Evolutionary conservation across 257 asterid species (phyloP), one percentile per base, ranked within the genome.

Genomic region (Vinca minor): DNA sequence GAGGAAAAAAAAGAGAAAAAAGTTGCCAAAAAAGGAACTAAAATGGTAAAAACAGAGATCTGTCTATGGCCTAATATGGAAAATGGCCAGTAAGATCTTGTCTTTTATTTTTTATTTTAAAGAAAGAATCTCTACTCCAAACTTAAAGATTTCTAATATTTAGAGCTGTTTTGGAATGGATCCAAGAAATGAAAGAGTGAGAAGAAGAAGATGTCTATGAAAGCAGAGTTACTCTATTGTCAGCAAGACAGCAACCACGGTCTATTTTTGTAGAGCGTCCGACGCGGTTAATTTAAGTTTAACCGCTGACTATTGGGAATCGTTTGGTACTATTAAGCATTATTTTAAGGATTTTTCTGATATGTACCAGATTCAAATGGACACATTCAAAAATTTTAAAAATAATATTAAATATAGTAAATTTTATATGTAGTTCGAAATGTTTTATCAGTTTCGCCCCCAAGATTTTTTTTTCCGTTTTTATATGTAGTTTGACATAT

Each of bases 211-310:
- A 28, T 13, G n/a, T 54, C 39, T 28, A 15, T 17, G 4, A 28
- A n/a, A n/a, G n/a, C n/a, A n/a, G n/a, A n/a, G n/a, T n/a, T n/a
- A n/a, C n/a, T n/a, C n/a, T n/a, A n/a, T n/a, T n/a, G n/a, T n/a
- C n/a, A n/a, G n/a, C n/a, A n/a, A n/a, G n/a, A n/a, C n/a, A n/a
- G n/a, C n/a, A n/a, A n/a, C n/a, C n/a, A n/a, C n/a, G n/a, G n/a
- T n/a, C n/a, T n/a, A n/a, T 14, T 54, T 26, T 29, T 54, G 36
- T 28, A 55, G 60, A 29, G 38, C 4, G 5, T 15, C 5, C 11
- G 60, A 55, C 60, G 60, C 60, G 60, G 60, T 55, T 29, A 55
- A 55, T 55, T 53, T 2, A 29, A 54, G 38, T 25, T 25, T 25
- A 52, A 52, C 20, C 38, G 38, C 38, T 34, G 38, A 34, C n/a